phyloP scores from a whole-genome alignment of 2,329 filamentous ascomycete genomes.

The Chalaropsis thielavioides region DNA sequence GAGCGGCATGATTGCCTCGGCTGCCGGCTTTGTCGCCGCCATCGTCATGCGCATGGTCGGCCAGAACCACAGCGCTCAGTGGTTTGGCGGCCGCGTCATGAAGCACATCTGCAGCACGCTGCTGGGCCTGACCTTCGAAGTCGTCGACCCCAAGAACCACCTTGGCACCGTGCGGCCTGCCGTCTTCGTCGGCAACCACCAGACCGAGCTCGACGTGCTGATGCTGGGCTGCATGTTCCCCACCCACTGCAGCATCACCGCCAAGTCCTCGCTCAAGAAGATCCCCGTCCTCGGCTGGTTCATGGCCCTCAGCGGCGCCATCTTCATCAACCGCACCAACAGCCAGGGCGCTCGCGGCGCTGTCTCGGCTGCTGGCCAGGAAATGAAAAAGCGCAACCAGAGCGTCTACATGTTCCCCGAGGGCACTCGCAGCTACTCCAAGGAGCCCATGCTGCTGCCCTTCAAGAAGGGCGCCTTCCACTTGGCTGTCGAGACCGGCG shows the following conservation, averaged over 20 bases:
- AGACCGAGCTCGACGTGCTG: slow-evolving; percentile 87
- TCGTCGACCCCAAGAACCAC: slow-evolving; percentile 51
- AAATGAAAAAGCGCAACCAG: slow-evolving; percentile 60
- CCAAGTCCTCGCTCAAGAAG: slow-evolving; percentile 69
- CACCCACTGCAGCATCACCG: slow-evolving; percentile 80
- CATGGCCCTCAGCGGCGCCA: slow-evolving; percentile 71
- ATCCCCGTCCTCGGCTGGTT: slow-evolving; percentile 89
- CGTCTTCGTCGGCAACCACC: slow-evolving; percentile 89
- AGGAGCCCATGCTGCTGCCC: slow-evolving; percentile 67
- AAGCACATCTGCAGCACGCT: slow-evolving; percentile 60
- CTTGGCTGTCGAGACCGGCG: slow-evolving; percentile 81
- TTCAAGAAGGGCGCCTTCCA: slow-evolving; percentile 99
- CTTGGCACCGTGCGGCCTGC: slow-evolving; percentile 59
- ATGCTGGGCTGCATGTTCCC: slow-evolving; percentile 85
- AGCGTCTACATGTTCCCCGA: slow-evolving; percentile 82
- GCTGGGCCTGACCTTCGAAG: slow-evolving; percentile 64
- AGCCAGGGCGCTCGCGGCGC: slow-evolving; percentile 66
- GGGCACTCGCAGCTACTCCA: slow-evolving; percentile 80
- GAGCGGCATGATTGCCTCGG: slow-evolving; percentile 43
- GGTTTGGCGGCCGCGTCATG: slow-evolving; percentile 67
- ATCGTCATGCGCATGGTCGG: slow-evolving; percentile 56
- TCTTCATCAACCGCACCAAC: slow-evolving; percentile 92
- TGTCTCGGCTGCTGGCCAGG: slow-evolving; percentile 66
- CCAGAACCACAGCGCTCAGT: slow-evolving; percentile 66
- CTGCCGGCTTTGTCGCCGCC: slow-evolving; percentile 63